Base-by-base conservation (phyloP, 2,329 filamentous ascomycete species). In the Arthrinium puccinioides region DNA sequence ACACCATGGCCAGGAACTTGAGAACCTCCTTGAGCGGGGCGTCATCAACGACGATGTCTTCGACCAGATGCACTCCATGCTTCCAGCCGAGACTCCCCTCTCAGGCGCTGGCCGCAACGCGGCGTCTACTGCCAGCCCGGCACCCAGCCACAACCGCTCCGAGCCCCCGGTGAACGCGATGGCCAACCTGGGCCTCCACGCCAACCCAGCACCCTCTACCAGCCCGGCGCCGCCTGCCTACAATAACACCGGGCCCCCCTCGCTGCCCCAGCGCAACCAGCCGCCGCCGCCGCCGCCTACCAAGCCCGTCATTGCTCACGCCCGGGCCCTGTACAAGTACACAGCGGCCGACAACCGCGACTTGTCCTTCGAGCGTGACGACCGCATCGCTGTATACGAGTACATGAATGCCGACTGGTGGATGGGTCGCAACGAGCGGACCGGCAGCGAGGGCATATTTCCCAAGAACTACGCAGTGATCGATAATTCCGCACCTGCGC, bases 391-490 rank as follows among this genome's bases (percentile, higher is more conserved):
- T 41, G 84, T 97, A 16, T 76, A 79, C 47, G 87, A 95, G 64
- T 89, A 94, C 68, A 92, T 95, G 83, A 97, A 97, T 63, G 79
- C 82, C 44, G 89, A 97, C 63, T 97, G 90, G 90, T 96, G 88
- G 87, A 82, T 87, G 71, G 90, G 90, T 49, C 78, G 76, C 50
- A 95, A 94, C 63, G 70, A 82, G 54, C 79, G 87, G 37, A 94
- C 88, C 8, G 83, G 83, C 39, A 67, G 77, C 48, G 87, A 94
- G 64, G 90, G 90, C 51, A 95, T 97, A 59, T 97, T 97, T 73
- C 90, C 90, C n/a, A 78, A 83, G 50, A 87, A 76, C 59, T 97
- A 97, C 57, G 89, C 94, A 45, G 69, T 86, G 36, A 64, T 84
- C 36, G 80, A 89, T 50, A 72, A 83, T 48, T n/a, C n/a, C n/a